Evolutionary conservation across 2,329 filamentous ascomycete genomes (phyloP).

Genomic region (Ilyonectria mors-panacis): DNA sequence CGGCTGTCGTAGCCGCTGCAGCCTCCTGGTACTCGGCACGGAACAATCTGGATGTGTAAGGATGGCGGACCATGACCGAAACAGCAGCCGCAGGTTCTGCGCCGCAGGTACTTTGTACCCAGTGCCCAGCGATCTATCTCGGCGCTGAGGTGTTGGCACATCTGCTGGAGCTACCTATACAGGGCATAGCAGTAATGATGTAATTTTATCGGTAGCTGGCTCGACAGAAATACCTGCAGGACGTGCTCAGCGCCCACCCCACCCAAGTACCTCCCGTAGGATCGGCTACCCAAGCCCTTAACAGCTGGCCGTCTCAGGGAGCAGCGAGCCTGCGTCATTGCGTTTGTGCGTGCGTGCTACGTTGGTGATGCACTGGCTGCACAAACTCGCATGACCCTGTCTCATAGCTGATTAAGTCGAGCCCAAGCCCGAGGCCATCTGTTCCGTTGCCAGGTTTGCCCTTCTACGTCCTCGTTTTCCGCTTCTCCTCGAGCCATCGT

Average conservation of each 20-base stretch:
- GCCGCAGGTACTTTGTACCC: too few species aligned
- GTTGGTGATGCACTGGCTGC: constrained; percentile 9
- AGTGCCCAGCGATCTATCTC: too few species aligned
- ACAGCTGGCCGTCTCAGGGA: constrained; percentile 16
- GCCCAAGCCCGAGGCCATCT: constrained; percentile 14
- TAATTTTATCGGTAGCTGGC: constrained; percentile 31
- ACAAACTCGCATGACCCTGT: constrained; percentile 29
- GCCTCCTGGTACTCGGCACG: not conserved
- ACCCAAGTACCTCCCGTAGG: constrained; percentile 36
- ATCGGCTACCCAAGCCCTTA: constrained; percentile 27
- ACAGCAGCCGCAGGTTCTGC: not conserved
- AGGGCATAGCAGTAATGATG: constrained; percentile 35
- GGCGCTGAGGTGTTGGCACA: not conserved
- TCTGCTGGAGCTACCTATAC: constrained; percentile 4
- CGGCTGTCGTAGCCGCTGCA: not conserved
- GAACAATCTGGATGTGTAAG: not conserved
- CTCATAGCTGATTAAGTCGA: constrained; percentile 30
- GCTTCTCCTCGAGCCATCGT: constrained; percentile 31
- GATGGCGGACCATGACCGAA: not conserved
- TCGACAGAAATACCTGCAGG: constrained; percentile 37
- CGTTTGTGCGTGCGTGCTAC: constrained; percentile 10
- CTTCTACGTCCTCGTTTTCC: constrained; percentile 21
- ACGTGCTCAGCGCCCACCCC: not conserved
- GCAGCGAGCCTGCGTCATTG: constrained; percentile 3
- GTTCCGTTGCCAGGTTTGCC: constrained; percentile 14